A percentile compares a stretch with the other conserved stretches of the same genome.
Evolutionary conservation across 768 basidiomycete species (phyloP).

Genomic region (Psilocybe subaeruginosa): DNA sequence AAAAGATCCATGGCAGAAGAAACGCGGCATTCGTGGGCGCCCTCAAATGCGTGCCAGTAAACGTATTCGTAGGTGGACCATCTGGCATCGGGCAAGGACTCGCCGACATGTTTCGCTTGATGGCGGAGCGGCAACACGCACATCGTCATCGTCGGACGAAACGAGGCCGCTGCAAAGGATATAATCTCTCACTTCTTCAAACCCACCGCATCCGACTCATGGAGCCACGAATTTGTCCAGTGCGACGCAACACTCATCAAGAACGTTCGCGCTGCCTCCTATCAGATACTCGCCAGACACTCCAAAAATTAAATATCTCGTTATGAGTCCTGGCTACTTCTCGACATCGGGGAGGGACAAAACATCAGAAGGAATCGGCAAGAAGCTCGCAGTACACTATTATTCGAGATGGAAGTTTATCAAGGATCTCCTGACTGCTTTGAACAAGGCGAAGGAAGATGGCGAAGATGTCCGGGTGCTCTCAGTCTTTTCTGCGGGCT

Average conservation of each 20-base stretch:
- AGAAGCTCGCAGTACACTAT: constrained; percentile 26
- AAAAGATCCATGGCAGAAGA: neutral
- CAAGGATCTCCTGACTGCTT: constrained; percentile 43
- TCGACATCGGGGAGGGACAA: constrained; percentile 30
- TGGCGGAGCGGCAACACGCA: constrained; percentile 47
- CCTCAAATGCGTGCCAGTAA: constrained; percentile 23
- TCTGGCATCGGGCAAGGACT: constrained; percentile 48
- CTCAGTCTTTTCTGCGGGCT: constrained; percentile 40
- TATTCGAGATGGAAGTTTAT: constrained; percentile 51
- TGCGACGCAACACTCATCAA: constrained; percentile 56
- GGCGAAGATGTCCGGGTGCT: constrained; percentile 55
- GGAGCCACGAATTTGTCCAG: constrained; percentile 45
- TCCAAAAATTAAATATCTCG: constrained; percentile 55
- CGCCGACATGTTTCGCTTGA: constrained; percentile 43
- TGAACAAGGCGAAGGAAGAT: constrained; percentile 44
- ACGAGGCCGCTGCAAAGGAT: constrained; percentile 44
- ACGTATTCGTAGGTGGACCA: constrained; percentile 45
- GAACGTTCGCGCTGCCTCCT: constrained; percentile 40
- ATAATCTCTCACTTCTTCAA: constrained; percentile 41
- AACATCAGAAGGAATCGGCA: constrained; percentile 25
- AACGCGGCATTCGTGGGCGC: constrained; percentile 11
- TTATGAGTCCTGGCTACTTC: constrained; percentile 43
- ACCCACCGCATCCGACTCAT: neutral
- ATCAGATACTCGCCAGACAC: constrained; percentile 31
- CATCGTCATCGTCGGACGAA: constrained; percentile 53